Conservation (phyloP, 2,329 filamentous ascomycete genomes). For the Chrysoporthe puriensis region DNA sequence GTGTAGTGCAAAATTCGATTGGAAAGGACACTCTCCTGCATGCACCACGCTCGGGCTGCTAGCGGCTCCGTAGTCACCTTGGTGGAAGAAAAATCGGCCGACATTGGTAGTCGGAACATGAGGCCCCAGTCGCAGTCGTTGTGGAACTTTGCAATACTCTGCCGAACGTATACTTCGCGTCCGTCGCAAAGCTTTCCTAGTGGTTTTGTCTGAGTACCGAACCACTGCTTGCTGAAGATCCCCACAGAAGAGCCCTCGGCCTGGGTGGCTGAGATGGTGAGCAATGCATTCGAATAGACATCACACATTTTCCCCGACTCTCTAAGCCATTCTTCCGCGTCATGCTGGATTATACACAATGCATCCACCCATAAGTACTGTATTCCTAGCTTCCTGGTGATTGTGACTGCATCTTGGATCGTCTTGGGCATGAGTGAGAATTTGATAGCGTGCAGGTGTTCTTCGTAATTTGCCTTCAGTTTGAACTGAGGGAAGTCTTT, state of each 20-base stretch:
- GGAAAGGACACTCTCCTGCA: conserved; percentile 18
- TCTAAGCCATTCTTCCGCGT: conserved; percentile 28
- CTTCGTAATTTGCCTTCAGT: conserved; percentile 10
- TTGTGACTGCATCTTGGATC: conserved; percentile 17
- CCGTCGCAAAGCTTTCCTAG: conserved; percentile 29
- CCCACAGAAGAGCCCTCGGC: conserved; percentile 9
- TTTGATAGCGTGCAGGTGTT: background rate
- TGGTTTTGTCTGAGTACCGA: background rate
- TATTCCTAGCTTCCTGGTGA: conserved; percentile 26
- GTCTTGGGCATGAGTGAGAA: conserved; percentile 15
- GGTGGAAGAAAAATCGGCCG: conserved; percentile 1
- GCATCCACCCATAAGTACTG: conserved; percentile 36
- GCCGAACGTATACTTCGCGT: background rate
- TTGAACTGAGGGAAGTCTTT: background rate
- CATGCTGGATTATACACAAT: conserved; percentile 34
- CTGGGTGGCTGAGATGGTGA: conserved; percentile 18
- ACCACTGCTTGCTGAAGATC: conserved; percentile 11
- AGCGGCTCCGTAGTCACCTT: background rate
- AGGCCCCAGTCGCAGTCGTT: conserved; percentile 15
- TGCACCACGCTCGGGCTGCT: conserved; percentile 10
- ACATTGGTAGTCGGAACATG: conserved; percentile 5
- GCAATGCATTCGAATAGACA: conserved; percentile 17
- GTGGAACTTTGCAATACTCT: conserved; percentile 5
- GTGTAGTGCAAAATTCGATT: conserved; percentile 18
- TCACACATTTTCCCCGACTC: conserved; percentile 26